Base-by-base conservation (phyloP, 2,329 filamentous ascomycete species). In the Cladosporium sp. region DNA sequence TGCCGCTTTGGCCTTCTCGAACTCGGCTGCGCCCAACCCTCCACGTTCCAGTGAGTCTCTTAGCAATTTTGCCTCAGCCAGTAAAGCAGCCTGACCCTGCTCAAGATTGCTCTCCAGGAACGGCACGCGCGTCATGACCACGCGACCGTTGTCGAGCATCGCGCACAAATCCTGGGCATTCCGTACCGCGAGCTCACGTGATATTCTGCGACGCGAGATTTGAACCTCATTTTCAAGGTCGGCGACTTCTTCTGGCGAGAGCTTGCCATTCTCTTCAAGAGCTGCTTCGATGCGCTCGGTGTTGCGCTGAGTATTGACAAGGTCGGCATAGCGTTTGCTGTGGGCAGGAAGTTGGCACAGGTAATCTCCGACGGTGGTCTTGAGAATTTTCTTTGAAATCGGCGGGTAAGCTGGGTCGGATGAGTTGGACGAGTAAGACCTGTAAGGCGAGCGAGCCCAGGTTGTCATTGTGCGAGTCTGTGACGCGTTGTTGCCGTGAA, bases 121-220 rank as follows among this genome's bases (percentile, higher is more conserved):
- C 39, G 61, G 61, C n/a, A 64, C 65, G 1, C 59, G 51, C 12
- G 51, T 36, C 57, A 65, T 17, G 17, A 65, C 62, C n/a, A 66
- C 66, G 9, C 60, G 52, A 1, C 67, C 68, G 6, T 63, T 63
- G 22, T 70, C 67, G n/a, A 69, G 64, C 66, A 70, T 67, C 5
- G 58, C 43, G 11, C 63, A 52, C n/a, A 71, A 47, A 49, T 69
- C 64, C 5, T 52, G 22, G 1, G 67, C 66, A 12, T 68, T 63
- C 55, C 64, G 65, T 28, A 59, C 42, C 3, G 66, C 68, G 11
- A 70, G 63, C 20, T 60, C 61, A 9, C 63, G 61, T 9, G 61
- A 55, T 3, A 67, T 52, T 20, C 50, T 54, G 40, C 64, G 63
- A 25, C 66, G 59, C 17, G 64, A 59, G 20, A 36, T 17, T 2